Evolutionary conservation across 176 grass and related monocot species (phyloP), one percentile per base, ranked within the genome.

Genomic region (Puya raimondii): DNA sequence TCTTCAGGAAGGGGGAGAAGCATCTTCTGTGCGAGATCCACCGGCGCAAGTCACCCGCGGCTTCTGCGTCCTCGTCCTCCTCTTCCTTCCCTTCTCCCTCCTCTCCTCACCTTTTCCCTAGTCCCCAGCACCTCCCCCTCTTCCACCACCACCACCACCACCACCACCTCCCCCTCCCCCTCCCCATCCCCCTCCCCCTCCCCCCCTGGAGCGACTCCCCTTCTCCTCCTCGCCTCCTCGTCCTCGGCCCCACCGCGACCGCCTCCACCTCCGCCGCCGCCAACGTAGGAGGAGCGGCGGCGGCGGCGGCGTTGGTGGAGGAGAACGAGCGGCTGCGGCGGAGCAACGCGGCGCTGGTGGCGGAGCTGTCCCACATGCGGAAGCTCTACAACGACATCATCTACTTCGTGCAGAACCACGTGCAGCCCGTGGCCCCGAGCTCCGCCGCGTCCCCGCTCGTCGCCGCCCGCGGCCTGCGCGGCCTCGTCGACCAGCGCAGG

Each of bases 361-460:
- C 91, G 53, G 93, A 97, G 84, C 86, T 97, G 15, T 77, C 71
- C 3, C 93, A 97, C 79, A 97, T 97, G 93, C 87, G 93, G 51
- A 97, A 92, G 86, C 89, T 97, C 25, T 97, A 97, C 81, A 97
- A 92, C 82, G 93, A 97, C 81, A 97, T 97, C 81, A 97, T 97
- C 75, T 97, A 97, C 93, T 97, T 97, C 65, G 89, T 97, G 59
- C 93, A 92, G 81, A 97, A 97, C 89, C 93, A 97, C 80, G 93
- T 97, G 50, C 86, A 83, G 1, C 93, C 93, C 23, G 80, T 92
- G 58, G 86, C 89, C 50, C 89, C 93, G 9, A 97, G 89, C 79
- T 91, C 86, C 0, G 88, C 88, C 7, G 85, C 85, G 1, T 82
- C 92, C 5, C 72, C 83, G 0, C 80, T 91, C 74, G 63, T 82